A percentile compares a stretch with the other conserved stretches of the same genome.
phyloP scores from a whole-genome alignment of 1,139 yeast genomes.

The Sugiyamaella paludigena region DNA sequence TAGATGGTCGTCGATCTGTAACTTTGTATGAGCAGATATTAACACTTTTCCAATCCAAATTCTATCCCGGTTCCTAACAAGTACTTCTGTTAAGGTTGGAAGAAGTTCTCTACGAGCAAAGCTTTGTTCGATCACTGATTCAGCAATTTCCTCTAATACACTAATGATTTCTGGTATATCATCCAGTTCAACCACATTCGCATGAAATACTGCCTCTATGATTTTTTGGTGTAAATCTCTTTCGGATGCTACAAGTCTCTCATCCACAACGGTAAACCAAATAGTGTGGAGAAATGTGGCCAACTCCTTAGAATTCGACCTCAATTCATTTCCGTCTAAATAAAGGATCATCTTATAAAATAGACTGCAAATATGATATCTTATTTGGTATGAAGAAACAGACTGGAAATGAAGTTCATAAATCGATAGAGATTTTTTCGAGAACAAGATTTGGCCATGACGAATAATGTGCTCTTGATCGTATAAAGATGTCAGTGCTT shows the following conservation, averaged over 20 bases:
- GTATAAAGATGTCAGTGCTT: no score
- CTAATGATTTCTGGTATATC: slow-evolving; percentile 19
- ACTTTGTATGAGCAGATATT: slow-evolving; percentile 46
- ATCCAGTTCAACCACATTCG: slow-evolving; percentile 32
- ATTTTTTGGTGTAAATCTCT: slow-evolving; percentile 57
- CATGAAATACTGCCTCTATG: slow-evolving; percentile 48
- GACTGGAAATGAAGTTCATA: slow-evolving; percentile 13
- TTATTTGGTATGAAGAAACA: slow-evolving; percentile 6
- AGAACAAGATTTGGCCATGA: background rate
- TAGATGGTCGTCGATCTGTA: slow-evolving; percentile 55
- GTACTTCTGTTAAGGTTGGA: slow-evolving; percentile 52
- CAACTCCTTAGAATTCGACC: background rate
- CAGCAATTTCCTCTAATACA: slow-evolving; percentile 28
- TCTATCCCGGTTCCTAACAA: slow-evolving; percentile 45
- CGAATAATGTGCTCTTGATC: no score
- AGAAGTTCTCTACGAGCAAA: slow-evolving; percentile 66
- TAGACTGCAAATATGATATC: slow-evolving; percentile 8
- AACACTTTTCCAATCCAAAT: slow-evolving; percentile 58
- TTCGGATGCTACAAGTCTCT: slow-evolving; percentile 65
- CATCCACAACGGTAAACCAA: slow-evolving; percentile 61
- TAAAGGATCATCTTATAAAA: background rate
- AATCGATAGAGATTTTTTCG: slow-evolving; percentile 1
- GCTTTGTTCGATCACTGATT: slow-evolving; percentile 42
- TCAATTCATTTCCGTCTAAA: background rate
- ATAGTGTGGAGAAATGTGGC: slow-evolving; percentile 29